A percentile compares a stretch with the other conserved stretches of the same genome.
Evolutionary conservation across 495 filamentous ascomycete genomes (phyloP).

Genomic region (Margaritispora aquatica): DNA sequence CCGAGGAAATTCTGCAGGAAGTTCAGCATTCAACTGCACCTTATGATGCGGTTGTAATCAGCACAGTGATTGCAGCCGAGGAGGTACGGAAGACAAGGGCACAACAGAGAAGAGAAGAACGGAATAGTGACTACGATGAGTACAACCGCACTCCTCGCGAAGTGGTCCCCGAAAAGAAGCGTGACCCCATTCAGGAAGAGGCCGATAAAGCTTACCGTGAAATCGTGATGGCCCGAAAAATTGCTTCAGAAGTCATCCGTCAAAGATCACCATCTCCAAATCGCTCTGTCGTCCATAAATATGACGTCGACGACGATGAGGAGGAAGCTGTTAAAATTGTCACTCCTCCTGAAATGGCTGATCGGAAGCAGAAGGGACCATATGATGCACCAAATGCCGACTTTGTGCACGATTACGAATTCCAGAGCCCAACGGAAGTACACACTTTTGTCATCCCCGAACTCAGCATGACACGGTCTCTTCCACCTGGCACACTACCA

Average conservation of each 20-base stretch:
- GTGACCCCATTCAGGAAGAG: conserved; percentile 38
- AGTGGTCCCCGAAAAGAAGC: conserved; percentile 16
- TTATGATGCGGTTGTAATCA: conserved; percentile 29
- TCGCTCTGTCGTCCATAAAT: conserved; percentile 44
- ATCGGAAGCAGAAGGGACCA: conserved; percentile 35
- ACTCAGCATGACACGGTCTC: conserved; percentile 4
- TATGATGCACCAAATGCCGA: conserved; percentile 51
- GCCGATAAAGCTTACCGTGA: conserved; percentile 46
- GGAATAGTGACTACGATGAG: conserved; percentile 10
- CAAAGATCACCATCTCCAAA: conserved; percentile 36
- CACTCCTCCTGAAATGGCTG: conserved; percentile 41
- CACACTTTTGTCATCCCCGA: conserved; percentile 22
- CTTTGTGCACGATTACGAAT: conserved; percentile 43
- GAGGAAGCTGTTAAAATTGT: conserved; percentile 32
- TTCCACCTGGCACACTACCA: conserved; percentile 5
- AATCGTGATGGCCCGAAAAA: conserved; percentile 37
- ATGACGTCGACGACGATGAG: conserved; percentile 28
- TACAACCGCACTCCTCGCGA: conserved; percentile 8
- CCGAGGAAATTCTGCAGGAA: conserved; percentile 28
- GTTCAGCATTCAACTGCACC: conserved; percentile 32
- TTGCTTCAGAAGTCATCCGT: conserved; percentile 41
- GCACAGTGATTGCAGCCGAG: conserved; percentile 32
- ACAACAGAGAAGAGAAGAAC: conserved; percentile 15
- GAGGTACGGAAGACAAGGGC: conserved; percentile 21
- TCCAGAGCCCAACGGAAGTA: conserved; percentile 32